Evolutionary conservation across 768 basidiomycete genomes (phyloP).

Genomic region (Cantharellus cinnabarinus): DNA sequence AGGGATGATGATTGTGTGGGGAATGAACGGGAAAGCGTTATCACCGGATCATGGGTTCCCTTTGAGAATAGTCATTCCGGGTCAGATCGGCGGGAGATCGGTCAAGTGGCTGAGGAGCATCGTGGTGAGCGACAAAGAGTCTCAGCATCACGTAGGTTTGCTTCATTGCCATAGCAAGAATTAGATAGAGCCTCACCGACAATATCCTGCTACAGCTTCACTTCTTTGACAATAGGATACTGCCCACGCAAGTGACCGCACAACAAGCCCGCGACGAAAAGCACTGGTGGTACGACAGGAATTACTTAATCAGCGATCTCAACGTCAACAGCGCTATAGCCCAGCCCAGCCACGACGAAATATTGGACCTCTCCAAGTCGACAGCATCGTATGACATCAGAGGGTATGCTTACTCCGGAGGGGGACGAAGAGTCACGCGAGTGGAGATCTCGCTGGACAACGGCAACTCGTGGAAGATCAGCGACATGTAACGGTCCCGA

Average conservation of each 20-base stretch:
- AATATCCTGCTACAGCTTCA: conserved; percentile 1
- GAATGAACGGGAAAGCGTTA: conserved; percentile 39
- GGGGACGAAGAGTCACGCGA: conserved; percentile 34
- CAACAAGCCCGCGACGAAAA: conserved; percentile 31
- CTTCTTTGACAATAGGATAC: conserved; percentile 34
- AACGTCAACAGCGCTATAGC: conserved; percentile 41
- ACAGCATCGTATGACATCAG: conserved; percentile 21
- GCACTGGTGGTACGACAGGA: conserved; percentile 36
- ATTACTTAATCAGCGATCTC: conserved; percentile 26
- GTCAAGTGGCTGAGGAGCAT: conserved; percentile 44
- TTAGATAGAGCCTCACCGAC: not conserved
- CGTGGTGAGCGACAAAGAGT: conserved; percentile 29
- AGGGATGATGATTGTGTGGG: conserved; percentile 35
- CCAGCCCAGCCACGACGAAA: conserved; percentile 34
- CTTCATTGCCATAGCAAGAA: not conserved
- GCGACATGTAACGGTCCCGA: conserved; percentile 12
- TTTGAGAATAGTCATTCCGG: conserved; percentile 39
- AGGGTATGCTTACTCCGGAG: conserved; percentile 45
- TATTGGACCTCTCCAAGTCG: conserved; percentile 9
- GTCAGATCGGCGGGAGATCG: conserved; percentile 39
- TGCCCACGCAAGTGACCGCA: conserved; percentile 32
- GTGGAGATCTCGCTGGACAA: conserved; percentile 39
- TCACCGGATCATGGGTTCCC: conserved; percentile 48
- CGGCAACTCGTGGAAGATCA: conserved; percentile 29
- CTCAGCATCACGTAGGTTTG: conserved; percentile 29